phyloP scores from a whole-genome alignment of 768 basidiomycete species.

The Daedalea quercina region DNA sequence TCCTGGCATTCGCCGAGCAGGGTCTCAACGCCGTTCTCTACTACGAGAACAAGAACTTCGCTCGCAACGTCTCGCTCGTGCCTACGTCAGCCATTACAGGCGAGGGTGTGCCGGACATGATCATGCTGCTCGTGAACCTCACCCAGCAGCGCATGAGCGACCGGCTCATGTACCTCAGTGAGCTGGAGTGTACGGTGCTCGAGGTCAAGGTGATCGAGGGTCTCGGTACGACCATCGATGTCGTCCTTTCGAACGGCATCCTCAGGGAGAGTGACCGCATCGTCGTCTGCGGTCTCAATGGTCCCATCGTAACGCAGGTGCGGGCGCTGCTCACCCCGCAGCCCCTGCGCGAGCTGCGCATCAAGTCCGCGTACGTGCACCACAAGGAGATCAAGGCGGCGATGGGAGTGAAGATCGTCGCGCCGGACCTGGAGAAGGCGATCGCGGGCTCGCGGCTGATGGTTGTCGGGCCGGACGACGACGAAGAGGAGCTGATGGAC shows the following conservation, averaged over 20 bases:
- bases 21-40: constrained; percentile 92
- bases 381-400: constrained; percentile 97
- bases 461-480: constrained; percentile 91
- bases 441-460: constrained; percentile 95
- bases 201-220: constrained; percentile 99
- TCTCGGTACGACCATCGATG: constrained; percentile 95
- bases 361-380: constrained; percentile 97
- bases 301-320: constrained; percentile 92
- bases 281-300: constrained; percentile 94
- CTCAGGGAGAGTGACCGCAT: constrained; percentile 89
- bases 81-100: constrained; percentile 98
- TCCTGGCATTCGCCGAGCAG: constrained; percentile 95
- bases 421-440: constrained; percentile 94
- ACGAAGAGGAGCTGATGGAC: constrained; percentile 90
- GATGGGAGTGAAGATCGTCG: constrained; percentile 91
- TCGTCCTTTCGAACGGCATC: constrained; percentile 91
- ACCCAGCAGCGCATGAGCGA: constrained; percentile 98
- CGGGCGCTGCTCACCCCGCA: constrained; percentile 94
- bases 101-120: constrained; percentile 98
- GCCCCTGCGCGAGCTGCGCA: constrained; percentile 88
- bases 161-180: constrained; percentile 94
- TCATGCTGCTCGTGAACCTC: constrained; percentile 94
- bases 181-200: constrained; percentile 94
- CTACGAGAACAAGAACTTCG: constrained; percentile 96
- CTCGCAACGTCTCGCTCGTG: constrained; percentile 90